These are phyloP conservation scores for Mortierella alpina DNA, from an alignment of 192 early-diverging fungal genomes.

Conservation along the genomic window DNA sequence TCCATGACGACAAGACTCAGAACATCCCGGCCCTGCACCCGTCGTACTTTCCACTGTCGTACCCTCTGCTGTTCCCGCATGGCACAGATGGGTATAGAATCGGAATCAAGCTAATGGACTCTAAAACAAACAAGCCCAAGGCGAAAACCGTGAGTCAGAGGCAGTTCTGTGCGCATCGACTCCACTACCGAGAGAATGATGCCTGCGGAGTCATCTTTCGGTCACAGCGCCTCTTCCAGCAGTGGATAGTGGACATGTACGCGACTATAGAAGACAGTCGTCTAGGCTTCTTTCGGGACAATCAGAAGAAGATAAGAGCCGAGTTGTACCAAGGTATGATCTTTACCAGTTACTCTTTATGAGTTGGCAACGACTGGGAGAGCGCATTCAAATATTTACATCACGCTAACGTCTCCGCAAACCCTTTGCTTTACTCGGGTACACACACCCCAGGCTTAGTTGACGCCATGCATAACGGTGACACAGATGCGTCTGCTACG, in stretches of 20 bases:
- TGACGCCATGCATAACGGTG: too few species aligned
- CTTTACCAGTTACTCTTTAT: constrained; percentile 14
- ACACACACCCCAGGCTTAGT: too few species aligned
- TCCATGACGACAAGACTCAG: neutral
- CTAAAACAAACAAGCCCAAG: neutral
- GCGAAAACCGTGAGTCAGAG: neutral
- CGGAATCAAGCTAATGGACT: neutral
- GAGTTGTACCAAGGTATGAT: constrained; percentile 5
- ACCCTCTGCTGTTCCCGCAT: constrained; percentile 5
- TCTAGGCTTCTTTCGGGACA: neutral
- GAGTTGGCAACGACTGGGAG: constrained; percentile 26
- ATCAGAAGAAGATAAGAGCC: neutral
- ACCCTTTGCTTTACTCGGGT: too few species aligned
- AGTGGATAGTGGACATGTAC: neutral
- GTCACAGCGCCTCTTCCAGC: neutral
- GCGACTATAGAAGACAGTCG: neutral
- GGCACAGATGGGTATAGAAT: constrained; percentile 1
- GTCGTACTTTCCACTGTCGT: neutral
- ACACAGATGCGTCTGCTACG: too few species aligned
- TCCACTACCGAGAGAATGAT: neutral
- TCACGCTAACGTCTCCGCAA: neutral
- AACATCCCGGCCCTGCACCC: constrained; percentile 4
- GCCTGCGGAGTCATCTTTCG: neutral
- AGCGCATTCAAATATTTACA: constrained; percentile 11
- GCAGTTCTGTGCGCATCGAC: neutral